Base-by-base conservation (phyloP, 768 basidiomycete species). In the Phaffia australis region DNA sequence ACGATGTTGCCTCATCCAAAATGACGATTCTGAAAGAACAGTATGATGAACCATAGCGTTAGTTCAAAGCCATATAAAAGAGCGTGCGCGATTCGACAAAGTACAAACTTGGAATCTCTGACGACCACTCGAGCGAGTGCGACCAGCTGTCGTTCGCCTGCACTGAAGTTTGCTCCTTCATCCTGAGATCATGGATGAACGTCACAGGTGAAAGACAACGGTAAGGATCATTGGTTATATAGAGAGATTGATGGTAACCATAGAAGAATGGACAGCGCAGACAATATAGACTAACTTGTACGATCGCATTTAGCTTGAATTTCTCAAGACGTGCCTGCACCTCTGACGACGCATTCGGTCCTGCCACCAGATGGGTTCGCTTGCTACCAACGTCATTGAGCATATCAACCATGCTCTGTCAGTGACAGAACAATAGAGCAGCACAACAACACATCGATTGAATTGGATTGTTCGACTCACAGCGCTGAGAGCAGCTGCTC, bases 1-100 rank as follows among this genome's bases (percentile, higher is more conserved):
- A 87, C n/a, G 88, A 85, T 58, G 89, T 92, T 0, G 90, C 90
- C 78, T 93, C 91, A 73, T 95, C 92, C 15, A 97, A 79, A 56
- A 95, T 72, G 18, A 77, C 69, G 21, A 76, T 71, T 58, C 72
- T 52, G 3, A 3, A 27, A 42, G 27, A 32, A 5, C 35, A 11
- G 35, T 42, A 18, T 16, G 29, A 49, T 42, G 29, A 51, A 25
- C 35, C 4, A 4, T 42, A 18, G 18, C 16, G 21, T n/a, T 19
- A 48, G 42, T 16, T n/a, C 47, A 23, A 1, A 23, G 11, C 35
- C 18, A 16, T 4, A 16, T 18, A 47, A 27, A 27, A 42, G 87
- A 42, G 93, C 90, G 35, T 93, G 4, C 11, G 35, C 4, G 35
- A 42, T 42, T 42, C 35, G 35, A 42, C 11, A 42, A 76, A 0